Conservation (phyloP, 2,329 filamentous ascomycete species). For the Exophiala bonariae region DNA sequence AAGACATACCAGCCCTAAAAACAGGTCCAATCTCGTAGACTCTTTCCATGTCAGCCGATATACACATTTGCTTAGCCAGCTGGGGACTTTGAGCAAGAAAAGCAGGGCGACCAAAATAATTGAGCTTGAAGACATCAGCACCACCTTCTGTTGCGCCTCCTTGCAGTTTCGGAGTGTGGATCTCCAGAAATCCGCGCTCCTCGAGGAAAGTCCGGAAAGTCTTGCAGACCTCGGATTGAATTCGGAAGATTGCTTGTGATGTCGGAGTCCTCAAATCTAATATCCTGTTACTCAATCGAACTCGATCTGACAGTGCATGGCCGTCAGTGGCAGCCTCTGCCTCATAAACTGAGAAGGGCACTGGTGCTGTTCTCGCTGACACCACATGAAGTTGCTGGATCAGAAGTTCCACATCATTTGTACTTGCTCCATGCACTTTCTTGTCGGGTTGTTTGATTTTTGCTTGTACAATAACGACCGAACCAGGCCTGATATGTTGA, state of each 20-base stretch:
- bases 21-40: constrained; percentile 80
- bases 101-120: constrained; percentile 77
- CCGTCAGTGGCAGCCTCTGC: constrained; percentile 48
- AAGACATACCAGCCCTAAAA: constrained; percentile 62
- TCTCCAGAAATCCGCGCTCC: constrained; percentile 73
- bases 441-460: constrained; percentile 64
- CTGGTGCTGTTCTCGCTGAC: constrained; percentile 50
- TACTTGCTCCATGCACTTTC: constrained; percentile 66
- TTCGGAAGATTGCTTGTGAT: constrained; percentile 75
- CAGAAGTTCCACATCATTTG: constrained; percentile 68
- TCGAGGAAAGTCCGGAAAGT: constrained; percentile 72
- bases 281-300: constrained; percentile 68
- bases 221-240: constrained; percentile 71
- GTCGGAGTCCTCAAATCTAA: constrained; percentile 73
- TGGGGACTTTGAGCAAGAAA: constrained; percentile 83
- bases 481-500: constrained; percentile 70
- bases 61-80: constrained; percentile 78
- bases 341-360: constrained; percentile 60
- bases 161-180: constrained; percentile 81
- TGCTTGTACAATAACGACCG: constrained; percentile 68
- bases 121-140: constrained; percentile 77
- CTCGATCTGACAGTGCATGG: constrained; percentile 60
- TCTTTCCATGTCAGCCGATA: constrained; percentile 74
- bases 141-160: constrained; percentile 82
- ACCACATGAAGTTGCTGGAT: constrained; percentile 61